Base-by-base conservation (phyloP, 768 basidiomycete genomes). In the Saitozyma podzolica region DNA sequence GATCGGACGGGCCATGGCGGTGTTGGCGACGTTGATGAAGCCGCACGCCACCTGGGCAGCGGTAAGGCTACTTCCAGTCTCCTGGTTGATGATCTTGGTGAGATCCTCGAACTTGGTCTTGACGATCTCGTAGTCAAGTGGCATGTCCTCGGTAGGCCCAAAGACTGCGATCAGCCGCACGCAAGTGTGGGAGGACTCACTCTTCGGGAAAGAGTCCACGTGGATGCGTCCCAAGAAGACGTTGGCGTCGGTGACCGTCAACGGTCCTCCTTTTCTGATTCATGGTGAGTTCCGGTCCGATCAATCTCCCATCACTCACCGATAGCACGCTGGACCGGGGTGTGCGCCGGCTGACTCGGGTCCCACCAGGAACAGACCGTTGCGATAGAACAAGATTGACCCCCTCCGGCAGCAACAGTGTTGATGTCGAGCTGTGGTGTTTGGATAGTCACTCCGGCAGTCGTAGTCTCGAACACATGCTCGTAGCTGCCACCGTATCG, bases 21-120 rank as follows among this genome's bases (percentile, higher is more conserved):
- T 94, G 70, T 97, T 97, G n/a, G 94, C 93, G n/a, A 96, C 92
- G 73, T 92, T 92, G 81, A 97, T 89, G 80, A 94, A 96, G 4
- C 92, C 67, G 39, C 58, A 66, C 39, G 64, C n/a, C 45, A 47
- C n/a, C 45, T 47, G 45, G n/a, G 11, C 45, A 11, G 45, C 13
- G 5, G 61, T 59, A 58, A 91, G 81, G 59, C 86, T 80, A 59
- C 83, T 84, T 19, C 86, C 86, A 9, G 70, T 76, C 48, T 76
- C 76, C 14, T 40, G 13, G 82, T 92, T 92, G 75, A 96, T 91
- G 57, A 87, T 84, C 58, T 83, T 78, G 0, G 85, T 84, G 5
- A 95, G 76, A 50, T 82, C 81, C 69, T 88, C 86, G 67, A 96
- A 93, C 3, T 86, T 86, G 0, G 67, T 72, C n/a, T 82, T 78